Percentiles rank a stretch among this genome's conserved stretches.
Conservation (phyloP, 1,284 basidiomycete genomes). For the Tremellales sp. region DNA sequence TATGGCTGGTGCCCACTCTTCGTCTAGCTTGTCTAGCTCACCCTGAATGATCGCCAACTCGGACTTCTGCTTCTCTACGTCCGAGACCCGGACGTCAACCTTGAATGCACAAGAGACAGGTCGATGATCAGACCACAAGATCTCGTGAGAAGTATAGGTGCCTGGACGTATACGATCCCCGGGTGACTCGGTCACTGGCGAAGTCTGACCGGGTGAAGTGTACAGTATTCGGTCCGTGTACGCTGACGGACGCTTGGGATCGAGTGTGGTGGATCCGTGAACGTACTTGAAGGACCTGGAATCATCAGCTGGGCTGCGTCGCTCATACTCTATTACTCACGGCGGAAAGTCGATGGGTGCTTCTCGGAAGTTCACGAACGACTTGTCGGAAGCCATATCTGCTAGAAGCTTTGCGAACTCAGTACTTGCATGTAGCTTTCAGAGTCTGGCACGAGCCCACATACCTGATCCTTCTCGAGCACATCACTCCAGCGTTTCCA, state of each 20-base stretch:
- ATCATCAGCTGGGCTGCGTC: neutral
- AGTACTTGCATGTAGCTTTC: neutral
- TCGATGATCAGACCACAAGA: constrained; percentile 44
- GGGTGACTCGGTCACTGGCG: constrained; percentile 7
- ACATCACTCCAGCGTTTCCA: constrained; percentile 27
- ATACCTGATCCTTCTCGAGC: constrained; percentile 37
- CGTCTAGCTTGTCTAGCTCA: constrained; percentile 49
- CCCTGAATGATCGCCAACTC: constrained; percentile 41
- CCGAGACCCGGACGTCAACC: constrained; percentile 22
- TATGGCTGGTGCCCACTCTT: constrained; percentile 51
- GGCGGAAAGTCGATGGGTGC: constrained; percentile 34
- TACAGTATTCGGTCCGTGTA: constrained; percentile 42
- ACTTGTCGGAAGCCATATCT: constrained; percentile 33
- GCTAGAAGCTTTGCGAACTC: constrained; percentile 19
- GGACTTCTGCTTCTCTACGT: constrained; percentile 33
- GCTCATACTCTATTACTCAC: constrained; percentile 21
- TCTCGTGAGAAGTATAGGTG: constrained; percentile 36
- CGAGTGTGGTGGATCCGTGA: constrained; percentile 35
- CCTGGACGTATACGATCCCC: constrained; percentile 39
- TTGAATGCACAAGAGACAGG: constrained; percentile 28
- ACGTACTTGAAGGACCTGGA: constrained; percentile 43
- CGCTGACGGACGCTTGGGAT: constrained; percentile 35
- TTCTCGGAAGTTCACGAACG: constrained; percentile 36
- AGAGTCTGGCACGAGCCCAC: neutral
- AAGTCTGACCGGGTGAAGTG: constrained; percentile 6